Base-by-base conservation (phyloP, 2,329 filamentous ascomycete species). In the Rhinocladiella similis region DNA sequence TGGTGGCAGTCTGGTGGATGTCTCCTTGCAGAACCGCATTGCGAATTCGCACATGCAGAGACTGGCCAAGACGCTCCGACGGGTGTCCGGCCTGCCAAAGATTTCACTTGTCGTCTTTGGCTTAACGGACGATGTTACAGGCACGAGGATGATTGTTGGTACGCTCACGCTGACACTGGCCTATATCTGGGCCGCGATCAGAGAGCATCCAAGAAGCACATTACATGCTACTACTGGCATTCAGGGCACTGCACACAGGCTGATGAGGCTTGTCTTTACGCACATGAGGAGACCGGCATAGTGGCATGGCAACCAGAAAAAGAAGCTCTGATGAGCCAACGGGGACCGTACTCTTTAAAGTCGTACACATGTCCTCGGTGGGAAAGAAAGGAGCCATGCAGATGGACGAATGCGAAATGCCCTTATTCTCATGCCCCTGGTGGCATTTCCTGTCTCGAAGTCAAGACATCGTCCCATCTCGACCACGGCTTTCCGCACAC, bases 181-280 rank as follows among this genome's bases (percentile, higher is more conserved):
- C 47, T 56, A 19, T 47, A 60, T 20, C 38, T 63, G 5, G 50
- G 48, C n/a, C n/a, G 22, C 13, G 45, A 61, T 38, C 16, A 49
- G 2, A 54, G 42, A 25, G 42, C 53, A 16, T 49, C n/a, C 12
- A 47, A 29, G 5, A 61, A 59, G 39, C 61, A 63, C 35, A 54
- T 61, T 27, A 63, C 61, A 22, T 63, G 61, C 33, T 53, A 51
- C 41, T 61, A 47, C 33, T 62, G 53, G 49, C 50, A 55, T 56
- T 54, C 50, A 41, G 19, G 27, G 1, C 13, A 16, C 25, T 62
- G 60, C 47, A 35, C 14, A 13, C 42, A 48, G 25, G 5, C n/a
- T 20, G 41, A 41, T 2, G 22, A 51, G 20, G 16, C 46, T 16
- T 62, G 60, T 48, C 42, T 45, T 18, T 62, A 45, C 42, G 57